Percentiles rank a stretch among this genome's conserved stretches.
phyloP scores from a whole-genome alignment of 2,329 filamentous ascomycete genomes.

The Cladosporium velox region DNA sequence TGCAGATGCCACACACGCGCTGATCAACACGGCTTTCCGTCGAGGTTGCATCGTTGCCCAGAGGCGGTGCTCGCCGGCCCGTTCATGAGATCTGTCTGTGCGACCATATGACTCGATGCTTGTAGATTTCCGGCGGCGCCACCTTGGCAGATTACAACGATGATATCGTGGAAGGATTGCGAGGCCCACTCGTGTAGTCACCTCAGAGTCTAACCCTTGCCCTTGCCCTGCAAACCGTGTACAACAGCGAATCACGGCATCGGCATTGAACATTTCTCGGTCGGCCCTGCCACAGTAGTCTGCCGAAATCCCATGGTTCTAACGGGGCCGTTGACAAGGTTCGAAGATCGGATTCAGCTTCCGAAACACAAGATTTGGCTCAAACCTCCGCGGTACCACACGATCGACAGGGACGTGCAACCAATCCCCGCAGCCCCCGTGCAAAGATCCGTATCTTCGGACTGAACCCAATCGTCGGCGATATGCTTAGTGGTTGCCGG shows the following conservation, averaged over 20 bases:
- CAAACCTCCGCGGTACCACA: constrained; percentile 10
- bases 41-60: constrained; percentile 4
- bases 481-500: background rate
- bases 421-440: constrained; percentile 6
- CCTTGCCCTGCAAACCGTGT: background rate
- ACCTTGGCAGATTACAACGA: background rate
- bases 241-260: constrained; percentile 12
- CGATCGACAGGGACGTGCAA: constrained; percentile 5
- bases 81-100: constrained; percentile 2
- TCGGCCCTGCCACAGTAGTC: constrained; percentile 2
- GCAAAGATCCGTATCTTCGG: background rate
- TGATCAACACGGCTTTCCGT: background rate
- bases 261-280: constrained; percentile 15
- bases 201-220: background rate
- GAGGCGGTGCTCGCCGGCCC: background rate
- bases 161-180: constrained; percentile 4
- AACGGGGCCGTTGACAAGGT: constrained; percentile 13
- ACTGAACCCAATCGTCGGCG: background rate
- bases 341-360: constrained; percentile 12
- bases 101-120: constrained; percentile 5
- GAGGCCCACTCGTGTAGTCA: background rate
- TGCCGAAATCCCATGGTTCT: constrained; percentile 6
- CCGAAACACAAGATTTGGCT: constrained; percentile 14
- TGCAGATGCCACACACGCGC: background rate
- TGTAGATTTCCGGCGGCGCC: background rate